These are phyloP conservation scores for Cladosporium sp. DNA, from an alignment of 2,329 filamentous ascomycete genomes.

Conservation along the genomic window DNA sequence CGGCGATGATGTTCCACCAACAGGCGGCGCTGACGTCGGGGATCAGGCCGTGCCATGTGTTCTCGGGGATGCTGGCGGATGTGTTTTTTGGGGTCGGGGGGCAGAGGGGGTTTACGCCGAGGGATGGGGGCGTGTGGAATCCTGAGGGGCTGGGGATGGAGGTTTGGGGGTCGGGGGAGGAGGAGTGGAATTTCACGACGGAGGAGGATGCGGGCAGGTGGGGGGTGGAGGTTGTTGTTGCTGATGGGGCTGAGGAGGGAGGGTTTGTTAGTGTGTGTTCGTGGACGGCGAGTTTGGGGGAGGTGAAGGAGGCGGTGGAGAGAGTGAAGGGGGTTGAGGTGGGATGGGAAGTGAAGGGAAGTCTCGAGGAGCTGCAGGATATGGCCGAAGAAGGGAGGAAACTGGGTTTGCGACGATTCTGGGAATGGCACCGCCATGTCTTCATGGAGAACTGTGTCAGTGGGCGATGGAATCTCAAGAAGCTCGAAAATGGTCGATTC, in stretches of 20 bases:
- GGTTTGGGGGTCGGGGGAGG: constrained; percentile 1
- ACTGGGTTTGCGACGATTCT: neutral
- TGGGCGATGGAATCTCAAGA: constrained; percentile 3
- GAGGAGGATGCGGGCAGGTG: constrained; percentile 2
- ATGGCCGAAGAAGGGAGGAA: neutral
- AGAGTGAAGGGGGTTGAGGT: neutral
- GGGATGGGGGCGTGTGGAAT: constrained; percentile 2
- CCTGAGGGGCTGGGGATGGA: neutral
- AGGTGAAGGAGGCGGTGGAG: neutral
- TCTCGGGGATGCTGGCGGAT: constrained; percentile 13
- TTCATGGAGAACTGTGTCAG: constrained; percentile 8
- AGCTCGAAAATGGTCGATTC: neutral
- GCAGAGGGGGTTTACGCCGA: neutral
- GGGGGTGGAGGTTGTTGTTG: constrained; percentile 1
- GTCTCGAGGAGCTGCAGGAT: neutral
- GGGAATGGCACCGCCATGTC: constrained; percentile 4
- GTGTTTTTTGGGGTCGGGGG: constrained; percentile 10
- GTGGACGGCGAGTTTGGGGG: constrained; percentile 1
- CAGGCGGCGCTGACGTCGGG: constrained; percentile 8
- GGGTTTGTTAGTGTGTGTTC: neutral
- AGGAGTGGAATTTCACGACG: neutral
- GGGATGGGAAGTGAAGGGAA: neutral
- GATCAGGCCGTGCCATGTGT: constrained; percentile 13
- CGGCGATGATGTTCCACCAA: constrained; percentile 9
- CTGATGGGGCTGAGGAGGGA: neutral